Conservation (phyloP, 306 rosid genomes). For the Gynostemma pentaphyllum region DNA sequence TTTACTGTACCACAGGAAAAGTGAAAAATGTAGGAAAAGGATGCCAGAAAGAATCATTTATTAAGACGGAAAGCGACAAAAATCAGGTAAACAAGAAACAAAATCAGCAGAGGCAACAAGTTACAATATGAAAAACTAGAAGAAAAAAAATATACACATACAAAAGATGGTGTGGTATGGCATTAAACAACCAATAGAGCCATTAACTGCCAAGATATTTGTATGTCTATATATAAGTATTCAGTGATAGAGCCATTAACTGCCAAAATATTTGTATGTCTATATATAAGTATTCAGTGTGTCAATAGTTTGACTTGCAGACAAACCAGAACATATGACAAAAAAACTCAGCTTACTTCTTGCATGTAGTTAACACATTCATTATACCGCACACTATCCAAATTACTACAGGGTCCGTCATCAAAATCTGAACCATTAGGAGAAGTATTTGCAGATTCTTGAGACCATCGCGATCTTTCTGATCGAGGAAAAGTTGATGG, state of each 20-base stretch:
- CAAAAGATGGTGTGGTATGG: background rate
- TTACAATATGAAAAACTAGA: background rate
- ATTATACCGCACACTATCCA: constrained; percentile 58
- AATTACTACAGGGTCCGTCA: constrained; percentile 93
- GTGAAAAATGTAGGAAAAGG: background rate
- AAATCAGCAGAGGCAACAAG: background rate
- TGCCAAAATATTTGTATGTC: no score
- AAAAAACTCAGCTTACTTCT: constrained; percentile 45
- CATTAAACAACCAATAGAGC: background rate
- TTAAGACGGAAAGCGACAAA: no score
- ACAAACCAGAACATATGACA: constrained; percentile 2
- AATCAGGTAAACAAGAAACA: no score
- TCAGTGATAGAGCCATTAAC: no score
- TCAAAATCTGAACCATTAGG: constrained; percentile 45
- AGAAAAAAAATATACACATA: background rate
- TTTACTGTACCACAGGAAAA: background rate
- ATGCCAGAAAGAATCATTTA: background rate
- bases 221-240: no score
- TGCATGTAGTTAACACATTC: constrained; percentile 88
- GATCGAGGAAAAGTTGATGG: constrained; percentile 96
- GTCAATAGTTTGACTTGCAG: no score
- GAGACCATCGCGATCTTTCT: constrained; percentile 76
- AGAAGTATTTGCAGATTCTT: constrained; percentile 51
- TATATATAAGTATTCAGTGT: no score
- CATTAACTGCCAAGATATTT: constrained; percentile 1